These are phyloP conservation scores for Ustilago nuda DNA, from an alignment of 1,284 basidiomycete species.

Conservation along the genomic window DNA sequence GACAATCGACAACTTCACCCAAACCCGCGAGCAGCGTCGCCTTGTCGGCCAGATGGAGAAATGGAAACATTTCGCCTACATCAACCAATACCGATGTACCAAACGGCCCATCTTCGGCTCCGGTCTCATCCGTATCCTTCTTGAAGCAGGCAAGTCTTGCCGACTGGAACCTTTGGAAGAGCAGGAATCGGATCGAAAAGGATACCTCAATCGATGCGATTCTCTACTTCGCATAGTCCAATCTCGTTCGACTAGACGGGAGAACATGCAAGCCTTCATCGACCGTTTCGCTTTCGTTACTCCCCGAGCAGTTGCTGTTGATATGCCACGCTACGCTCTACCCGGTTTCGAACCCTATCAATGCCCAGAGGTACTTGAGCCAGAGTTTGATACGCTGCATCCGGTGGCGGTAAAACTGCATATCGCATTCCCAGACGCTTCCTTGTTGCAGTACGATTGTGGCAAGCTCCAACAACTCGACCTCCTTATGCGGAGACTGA, in stretches of 20 bases:
- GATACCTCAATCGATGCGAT: constrained; percentile 76
- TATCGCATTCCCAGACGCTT: constrained; percentile 92
- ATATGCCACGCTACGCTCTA: constrained; percentile 77
- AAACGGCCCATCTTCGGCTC: constrained; percentile 75
- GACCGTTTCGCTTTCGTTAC: constrained; percentile 86
- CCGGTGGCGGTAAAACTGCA: constrained; percentile 83
- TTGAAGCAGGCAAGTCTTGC: constrained; percentile 19
- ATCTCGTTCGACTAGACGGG: constrained; percentile 76
- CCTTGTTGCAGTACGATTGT: constrained; percentile 93
- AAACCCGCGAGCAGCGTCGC: constrained; percentile 75
- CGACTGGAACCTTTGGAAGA: constrained; percentile 34
- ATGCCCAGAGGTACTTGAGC: constrained; percentile 32
- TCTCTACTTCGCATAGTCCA: constrained; percentile 70
- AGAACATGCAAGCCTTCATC: constrained; percentile 74
- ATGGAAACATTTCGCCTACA: constrained; percentile 79
- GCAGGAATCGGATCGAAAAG: constrained; percentile 69
- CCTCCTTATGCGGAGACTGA: constrained; percentile 82
- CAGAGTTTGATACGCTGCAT: constrained; percentile 74
- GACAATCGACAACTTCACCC: constrained; percentile 79
- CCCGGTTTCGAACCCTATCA: constrained; percentile 69
- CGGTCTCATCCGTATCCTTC: constrained; percentile 41
- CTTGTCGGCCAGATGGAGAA: constrained; percentile 74
- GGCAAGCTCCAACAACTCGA: constrained; percentile 91
- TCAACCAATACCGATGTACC: constrained; percentile 82
- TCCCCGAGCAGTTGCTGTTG: constrained; percentile 81